Conservation (phyloP, 2,329 filamentous ascomycete genomes). For the Trichoderma gracile region DNA sequence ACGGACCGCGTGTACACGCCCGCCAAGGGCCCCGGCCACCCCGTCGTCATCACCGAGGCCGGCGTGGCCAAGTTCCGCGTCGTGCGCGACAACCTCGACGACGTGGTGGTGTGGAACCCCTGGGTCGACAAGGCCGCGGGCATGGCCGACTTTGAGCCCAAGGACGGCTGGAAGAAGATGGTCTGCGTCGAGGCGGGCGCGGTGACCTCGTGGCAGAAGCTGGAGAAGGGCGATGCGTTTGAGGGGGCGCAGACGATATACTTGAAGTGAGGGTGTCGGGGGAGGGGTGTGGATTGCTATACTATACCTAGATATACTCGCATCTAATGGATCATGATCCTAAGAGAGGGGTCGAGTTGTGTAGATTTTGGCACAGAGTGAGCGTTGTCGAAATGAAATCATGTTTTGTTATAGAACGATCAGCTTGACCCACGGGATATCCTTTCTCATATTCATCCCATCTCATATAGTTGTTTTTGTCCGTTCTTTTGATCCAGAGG, state of each 20-base stretch:
- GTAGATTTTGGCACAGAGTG: background rate
- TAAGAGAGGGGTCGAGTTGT: background rate
- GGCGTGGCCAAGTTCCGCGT: slow-evolving; percentile 69
- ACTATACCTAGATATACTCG: background rate
- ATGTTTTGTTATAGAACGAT: background rate
- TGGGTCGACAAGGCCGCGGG: slow-evolving; percentile 81
- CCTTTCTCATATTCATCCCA: background rate
- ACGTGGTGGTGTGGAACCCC: slow-evolving; percentile 96
- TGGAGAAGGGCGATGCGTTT: slow-evolving; percentile 75
- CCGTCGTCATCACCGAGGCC: slow-evolving; percentile 61
- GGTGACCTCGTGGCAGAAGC: slow-evolving; percentile 76
- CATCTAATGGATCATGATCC: background rate
- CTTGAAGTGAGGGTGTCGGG: slow-evolving; percentile 29
- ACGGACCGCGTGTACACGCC: slow-evolving; percentile 87
- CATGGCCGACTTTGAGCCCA: slow-evolving; percentile 85
- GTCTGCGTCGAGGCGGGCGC: slow-evolving; percentile 89
- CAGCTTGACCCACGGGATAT: background rate
- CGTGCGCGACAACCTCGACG: slow-evolving; percentile 78
- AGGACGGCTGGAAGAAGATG: slow-evolving; percentile 90
- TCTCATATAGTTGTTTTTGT: background rate
- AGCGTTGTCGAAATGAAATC: background rate
- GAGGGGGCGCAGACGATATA: slow-evolving; percentile 62
- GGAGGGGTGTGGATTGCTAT: background rate
- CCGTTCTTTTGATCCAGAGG: background rate
- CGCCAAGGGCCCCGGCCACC: slow-evolving; percentile 57